These are phyloP conservation scores for Przewalskia tangutica DNA, from an alignment of 257 asterid species.

Conservation along the genomic window DNA sequence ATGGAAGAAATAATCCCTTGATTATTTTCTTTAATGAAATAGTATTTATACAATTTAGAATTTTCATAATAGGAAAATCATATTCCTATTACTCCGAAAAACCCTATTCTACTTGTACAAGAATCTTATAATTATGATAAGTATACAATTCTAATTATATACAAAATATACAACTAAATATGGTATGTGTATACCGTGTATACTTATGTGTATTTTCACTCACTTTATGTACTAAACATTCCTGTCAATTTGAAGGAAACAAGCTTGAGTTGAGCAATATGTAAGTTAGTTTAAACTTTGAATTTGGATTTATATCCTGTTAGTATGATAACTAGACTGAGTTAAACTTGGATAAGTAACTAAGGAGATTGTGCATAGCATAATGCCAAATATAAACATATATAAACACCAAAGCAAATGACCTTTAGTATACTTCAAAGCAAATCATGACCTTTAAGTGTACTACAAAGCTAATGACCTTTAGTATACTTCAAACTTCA, in stretches of 20 bases:
- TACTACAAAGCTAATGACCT: neutral
- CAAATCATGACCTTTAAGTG: neutral
- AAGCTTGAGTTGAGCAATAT: neutral
- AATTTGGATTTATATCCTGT: neutral
- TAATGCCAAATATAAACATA: neutral
- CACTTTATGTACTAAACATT: neutral
- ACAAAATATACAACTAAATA: too few relatives aligned
- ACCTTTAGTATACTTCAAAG: neutral
- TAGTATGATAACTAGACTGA: neutral
- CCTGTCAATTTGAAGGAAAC: neutral
- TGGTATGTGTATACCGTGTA: too few relatives aligned
- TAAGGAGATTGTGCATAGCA: neutral
- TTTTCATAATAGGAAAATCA: too few relatives aligned
- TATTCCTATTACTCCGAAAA: too few relatives aligned
- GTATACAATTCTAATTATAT: too few relatives aligned
- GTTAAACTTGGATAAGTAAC: neutral
- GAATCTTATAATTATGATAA: too few relatives aligned
- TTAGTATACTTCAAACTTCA: neutral
- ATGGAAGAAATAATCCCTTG: too few relatives aligned
- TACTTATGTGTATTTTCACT: too few relatives aligned
- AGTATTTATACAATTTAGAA: too few relatives aligned
- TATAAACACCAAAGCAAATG: neutral
- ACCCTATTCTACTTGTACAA: too few relatives aligned
- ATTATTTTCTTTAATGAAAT: too few relatives aligned
- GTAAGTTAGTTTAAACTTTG: neutral